Conservation (phyloP, 2,329 filamentous ascomycete species). For the Fonsecaea monophora region DNA sequence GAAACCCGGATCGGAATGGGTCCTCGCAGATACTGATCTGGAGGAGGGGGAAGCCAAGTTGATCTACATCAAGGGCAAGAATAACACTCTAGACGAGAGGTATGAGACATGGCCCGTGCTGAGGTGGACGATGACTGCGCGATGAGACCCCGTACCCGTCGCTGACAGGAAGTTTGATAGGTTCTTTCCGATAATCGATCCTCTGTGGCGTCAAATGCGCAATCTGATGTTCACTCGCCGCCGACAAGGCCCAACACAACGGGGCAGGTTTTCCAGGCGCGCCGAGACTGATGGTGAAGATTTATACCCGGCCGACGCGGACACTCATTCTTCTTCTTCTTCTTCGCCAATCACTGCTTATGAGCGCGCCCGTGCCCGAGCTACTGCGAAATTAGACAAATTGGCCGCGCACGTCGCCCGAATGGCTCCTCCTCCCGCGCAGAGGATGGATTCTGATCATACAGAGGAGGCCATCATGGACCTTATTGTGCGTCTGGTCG, state of each 20-base stretch:
- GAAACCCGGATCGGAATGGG: slow-evolving; percentile 29
- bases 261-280: not conserved
- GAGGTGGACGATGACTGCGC: not conserved
- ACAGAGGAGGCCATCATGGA: slow-evolving; percentile 30
- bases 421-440: not conserved
- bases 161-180: slow-evolving; percentile 13
- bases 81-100: slow-evolving; percentile 17
- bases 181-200: slow-evolving; percentile 28
- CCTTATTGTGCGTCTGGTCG: slow-evolving; percentile 22
- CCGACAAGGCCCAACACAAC: not conserved
- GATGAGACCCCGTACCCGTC: not conserved
- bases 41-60: slow-evolving; percentile 28
- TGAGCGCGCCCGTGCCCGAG: slow-evolving; percentile 4
- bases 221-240: slow-evolving; percentile 30
- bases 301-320: slow-evolving; percentile 9
- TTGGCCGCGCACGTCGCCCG: not conserved
- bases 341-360: not conserved
- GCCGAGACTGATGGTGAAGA: slow-evolving; percentile 13
- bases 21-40: slow-evolving; percentile 25
- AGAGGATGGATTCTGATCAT: slow-evolving; percentile 22
- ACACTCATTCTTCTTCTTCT: slow-evolving; percentile 1
- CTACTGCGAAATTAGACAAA: slow-evolving; percentile 10
- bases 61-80: slow-evolving; percentile 24
- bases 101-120: slow-evolving; percentile 9
- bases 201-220: slow-evolving; percentile 35